These are phyloP conservation scores for Aspergillus sclerotiicarbonarius DNA, from an alignment of 495 filamentous ascomycete species.

Conservation along the genomic window DNA sequence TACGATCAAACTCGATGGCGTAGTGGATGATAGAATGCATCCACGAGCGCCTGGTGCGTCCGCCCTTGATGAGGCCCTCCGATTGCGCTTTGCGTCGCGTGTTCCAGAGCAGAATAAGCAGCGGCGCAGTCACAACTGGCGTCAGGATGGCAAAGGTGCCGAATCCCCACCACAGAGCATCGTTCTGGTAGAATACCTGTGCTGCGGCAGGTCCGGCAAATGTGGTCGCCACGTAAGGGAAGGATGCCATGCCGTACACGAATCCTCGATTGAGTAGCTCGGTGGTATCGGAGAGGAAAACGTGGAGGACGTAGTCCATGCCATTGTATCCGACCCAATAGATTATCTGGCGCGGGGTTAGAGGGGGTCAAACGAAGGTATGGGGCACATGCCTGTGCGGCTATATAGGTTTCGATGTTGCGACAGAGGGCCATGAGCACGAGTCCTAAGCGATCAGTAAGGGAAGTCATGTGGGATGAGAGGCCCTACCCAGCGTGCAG, in stretches of 20 bases:
- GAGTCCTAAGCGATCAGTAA: slow-evolving; percentile 29
- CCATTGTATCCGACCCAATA: slow-evolving; percentile 54
- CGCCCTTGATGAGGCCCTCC: slow-evolving; percentile 26
- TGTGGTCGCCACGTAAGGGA: slow-evolving; percentile 56
- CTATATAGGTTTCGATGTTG: slow-evolving; percentile 39
- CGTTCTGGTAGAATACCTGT: slow-evolving; percentile 14
- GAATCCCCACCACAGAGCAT: slow-evolving; percentile 55
- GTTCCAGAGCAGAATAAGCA: slow-evolving; percentile 46
- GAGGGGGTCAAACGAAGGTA: neutral
- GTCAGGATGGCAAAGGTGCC: slow-evolving; percentile 55
- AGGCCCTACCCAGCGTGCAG: neutral
- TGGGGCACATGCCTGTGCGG: slow-evolving; percentile 31
- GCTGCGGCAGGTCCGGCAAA: slow-evolving; percentile 23
- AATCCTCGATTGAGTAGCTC: slow-evolving; percentile 55
- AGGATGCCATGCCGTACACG: slow-evolving; percentile 51
- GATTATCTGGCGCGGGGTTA: slow-evolving; percentile 32
- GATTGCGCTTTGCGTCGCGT: slow-evolving; percentile 48
- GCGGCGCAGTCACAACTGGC: slow-evolving; percentile 45
- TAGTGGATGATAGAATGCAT: slow-evolving; percentile 19
- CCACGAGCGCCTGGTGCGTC: slow-evolving; percentile 21
- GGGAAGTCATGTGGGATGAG: neutral
- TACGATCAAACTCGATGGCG: slow-evolving; percentile 22
- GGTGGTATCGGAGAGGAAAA: slow-evolving; percentile 62
- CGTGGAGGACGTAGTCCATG: slow-evolving; percentile 47
- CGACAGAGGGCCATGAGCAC: slow-evolving; percentile 42